Evolutionary conservation across 208 protist species (phyloP), one percentile per base, ranked within the genome.

Genomic region (Trichomonas gallinae): DNA sequence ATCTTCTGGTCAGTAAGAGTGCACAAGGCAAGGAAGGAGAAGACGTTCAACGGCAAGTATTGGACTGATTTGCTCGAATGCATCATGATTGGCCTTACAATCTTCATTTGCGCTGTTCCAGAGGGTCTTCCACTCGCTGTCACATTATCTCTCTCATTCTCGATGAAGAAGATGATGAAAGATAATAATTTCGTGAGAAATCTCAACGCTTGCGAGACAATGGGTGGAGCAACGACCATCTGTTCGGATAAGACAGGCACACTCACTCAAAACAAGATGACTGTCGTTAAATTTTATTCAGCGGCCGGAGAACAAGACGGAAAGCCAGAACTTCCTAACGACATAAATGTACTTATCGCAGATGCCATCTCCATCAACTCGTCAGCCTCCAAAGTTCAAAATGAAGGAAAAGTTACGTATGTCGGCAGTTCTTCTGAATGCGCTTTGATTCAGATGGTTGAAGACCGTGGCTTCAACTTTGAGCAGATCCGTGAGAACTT

Each of bases 201-300:
- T 34, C 34, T 96, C 15, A 3, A 13, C 0, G 45, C 93, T 0
- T 96, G 93, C 31, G 97, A 97, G 51, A 97, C 98, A 17, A 98
- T 99, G 26, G 99, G 99, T 21, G 98, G 98, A 49, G 98, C 98
- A 96, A 99, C 98, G n/a, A 98, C 99, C 31, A 99, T 99, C 96
- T 99, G 98, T 97, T 98, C 98, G 11, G 99, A 99, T 97, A 99
- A 99, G 97, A 99, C 99, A 6, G 99, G 99, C 4, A 97, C 97
- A 96, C 48, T 97, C 45, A 97, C 97, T 0, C 0, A 88, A 23
- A 96, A 96, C 23, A 31, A 85, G 48, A 97, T 97, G 97, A 97
- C 81, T 82, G 88, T 97, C 13, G 51, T n/a, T n/a, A n/a, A n/a
- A n/a, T n/a, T 63, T 63, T n/a, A n/a, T n/a, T n/a, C n/a, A n/a